phyloP scores from a whole-genome alignment of 768 basidiomycete genomes.

The Hericium rajendrae region DNA sequence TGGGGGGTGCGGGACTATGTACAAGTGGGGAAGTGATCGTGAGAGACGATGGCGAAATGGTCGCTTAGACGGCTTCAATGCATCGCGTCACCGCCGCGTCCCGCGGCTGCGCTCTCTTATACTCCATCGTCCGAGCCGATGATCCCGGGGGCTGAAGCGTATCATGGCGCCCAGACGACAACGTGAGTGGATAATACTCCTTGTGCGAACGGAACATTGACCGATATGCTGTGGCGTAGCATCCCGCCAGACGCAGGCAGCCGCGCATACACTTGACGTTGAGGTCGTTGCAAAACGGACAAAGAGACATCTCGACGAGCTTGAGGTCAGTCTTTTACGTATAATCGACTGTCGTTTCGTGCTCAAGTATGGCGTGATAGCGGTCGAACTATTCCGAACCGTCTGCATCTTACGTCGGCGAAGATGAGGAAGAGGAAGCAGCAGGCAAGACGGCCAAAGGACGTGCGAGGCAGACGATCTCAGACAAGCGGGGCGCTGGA shows the following conservation, averaged over 20 bases:
- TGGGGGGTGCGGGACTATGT: not conserved
- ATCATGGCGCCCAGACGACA: conserved; percentile 1
- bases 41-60: conserved; percentile 14
- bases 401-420: conserved; percentile 28
- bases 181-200: not conserved
- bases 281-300: conserved; percentile 70
- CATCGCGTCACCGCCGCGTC: not conserved
- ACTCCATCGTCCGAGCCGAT: not conserved
- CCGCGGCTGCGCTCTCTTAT: not conserved
- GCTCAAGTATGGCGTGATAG: conserved; percentile 26
- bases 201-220: not conserved
- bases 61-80: not conserved
- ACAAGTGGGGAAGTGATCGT: conserved; percentile 6
- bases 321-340: conserved; percentile 44
- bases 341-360: conserved; percentile 1
- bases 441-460: conserved; percentile 48
- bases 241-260: conserved; percentile 37
- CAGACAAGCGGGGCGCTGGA: conserved; percentile 59
- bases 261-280: conserved; percentile 37
- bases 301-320: conserved; percentile 71
- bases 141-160: not conserved
- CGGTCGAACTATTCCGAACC: conserved; percentile 72
- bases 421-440: conserved; percentile 33
- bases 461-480: conserved; percentile 68
- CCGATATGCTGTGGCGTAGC: conserved; percentile 16